Conservation (phyloP, 306 rosid species). For the Cicer bijugum region DNA sequence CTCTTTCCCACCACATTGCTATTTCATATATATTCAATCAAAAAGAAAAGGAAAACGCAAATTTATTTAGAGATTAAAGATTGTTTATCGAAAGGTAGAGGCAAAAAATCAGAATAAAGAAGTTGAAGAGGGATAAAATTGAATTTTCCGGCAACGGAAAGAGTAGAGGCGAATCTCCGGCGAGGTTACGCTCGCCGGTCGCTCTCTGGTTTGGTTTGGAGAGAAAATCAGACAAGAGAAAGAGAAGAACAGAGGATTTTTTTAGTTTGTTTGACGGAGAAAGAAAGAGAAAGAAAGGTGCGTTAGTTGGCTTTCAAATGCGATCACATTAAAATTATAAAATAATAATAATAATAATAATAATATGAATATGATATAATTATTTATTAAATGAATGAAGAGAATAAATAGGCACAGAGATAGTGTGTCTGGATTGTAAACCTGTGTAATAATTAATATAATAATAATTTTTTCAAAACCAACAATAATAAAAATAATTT, state of each 20-base stretch:
- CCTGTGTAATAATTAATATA: neutral
- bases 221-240: conserved; percentile 45
- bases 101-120: neutral
- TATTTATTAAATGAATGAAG: neutral
- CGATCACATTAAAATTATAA: conserved; percentile 2
- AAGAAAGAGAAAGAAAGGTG: conserved; percentile 44
- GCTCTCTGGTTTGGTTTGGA: conserved; percentile 44
- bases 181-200: conserved; percentile 70
- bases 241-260: conserved; percentile 40
- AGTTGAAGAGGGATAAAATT: conserved; percentile 18
- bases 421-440: conserved; percentile 29
- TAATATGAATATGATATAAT: no score
- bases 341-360: no score
- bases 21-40: conserved; percentile 7
- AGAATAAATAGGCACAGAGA: conserved; percentile 50
- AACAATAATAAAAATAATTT: neutral
- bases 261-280: conserved; percentile 43
- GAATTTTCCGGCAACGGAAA: conserved; percentile 31
- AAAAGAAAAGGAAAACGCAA: neutral
- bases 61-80: neutral
- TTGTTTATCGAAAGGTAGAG: neutral
- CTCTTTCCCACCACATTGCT: conserved; percentile 45
- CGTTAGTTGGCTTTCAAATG: conserved; percentile 57
- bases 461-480: neutral
- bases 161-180: conserved; percentile 51